Evolutionary conservation across 768 basidiomycete species (phyloP).

Genomic region (Xerocomellus intermedius): DNA sequence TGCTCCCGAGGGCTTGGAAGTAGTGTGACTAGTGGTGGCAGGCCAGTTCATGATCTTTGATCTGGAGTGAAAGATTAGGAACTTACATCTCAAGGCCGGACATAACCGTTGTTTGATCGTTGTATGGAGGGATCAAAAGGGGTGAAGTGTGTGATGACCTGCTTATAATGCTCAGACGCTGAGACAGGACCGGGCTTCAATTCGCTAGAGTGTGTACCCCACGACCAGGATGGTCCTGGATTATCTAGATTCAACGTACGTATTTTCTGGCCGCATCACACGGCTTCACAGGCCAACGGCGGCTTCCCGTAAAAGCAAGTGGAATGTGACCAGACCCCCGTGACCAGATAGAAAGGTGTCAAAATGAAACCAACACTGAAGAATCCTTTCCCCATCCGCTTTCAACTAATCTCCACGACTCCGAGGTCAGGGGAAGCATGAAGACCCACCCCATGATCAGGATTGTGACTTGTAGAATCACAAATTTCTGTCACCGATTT

Average conservation of each 20-base stretch:
- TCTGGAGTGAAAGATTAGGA: background rate
- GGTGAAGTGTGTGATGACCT: background rate
- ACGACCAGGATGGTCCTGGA: conserved; percentile 12
- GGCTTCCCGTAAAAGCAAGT: conserved; percentile 14
- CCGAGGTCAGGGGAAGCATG: too few relatives aligned
- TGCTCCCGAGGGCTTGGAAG: conserved; percentile 21
- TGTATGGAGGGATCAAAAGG: background rate
- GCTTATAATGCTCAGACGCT: conserved; percentile 15
- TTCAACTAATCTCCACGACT: too few relatives aligned
- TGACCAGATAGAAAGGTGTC: too few relatives aligned
- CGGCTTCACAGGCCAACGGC: conserved; percentile 1
- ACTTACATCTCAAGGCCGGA: conserved; percentile 62
- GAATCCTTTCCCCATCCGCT: too few relatives aligned
- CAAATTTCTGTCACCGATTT: too few relatives aligned
- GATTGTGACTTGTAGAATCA: too few relatives aligned
- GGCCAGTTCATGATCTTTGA: background rate
- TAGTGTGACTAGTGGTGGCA: conserved; percentile 14
- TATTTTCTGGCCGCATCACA: background rate
- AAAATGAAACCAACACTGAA: too few relatives aligned
- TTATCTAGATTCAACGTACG: conserved; percentile 3
- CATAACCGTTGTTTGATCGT: conserved; percentile 41
- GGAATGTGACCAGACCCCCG: background rate
- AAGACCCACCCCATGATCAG: too few relatives aligned
- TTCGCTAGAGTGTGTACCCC: conserved; percentile 10
- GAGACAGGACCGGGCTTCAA: conserved; percentile 7